Evolutionary conservation across 495 filamentous ascomycete genomes (phyloP), one percentile per base, ranked within the genome.

Genomic region (Xylaria acuta): DNA sequence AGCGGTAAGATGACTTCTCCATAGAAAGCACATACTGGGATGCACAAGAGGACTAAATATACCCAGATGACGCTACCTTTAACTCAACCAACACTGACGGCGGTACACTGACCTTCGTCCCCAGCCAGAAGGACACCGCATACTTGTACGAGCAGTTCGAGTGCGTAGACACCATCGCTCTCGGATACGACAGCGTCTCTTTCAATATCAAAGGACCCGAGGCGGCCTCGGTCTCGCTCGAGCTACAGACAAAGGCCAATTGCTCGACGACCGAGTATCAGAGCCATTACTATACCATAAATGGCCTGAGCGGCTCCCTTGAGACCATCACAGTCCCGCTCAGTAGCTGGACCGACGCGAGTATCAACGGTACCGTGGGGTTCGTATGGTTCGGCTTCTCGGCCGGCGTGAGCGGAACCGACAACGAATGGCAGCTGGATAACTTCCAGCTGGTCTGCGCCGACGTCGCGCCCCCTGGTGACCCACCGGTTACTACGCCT

Each of bases 121-220:
- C 86, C 11, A 85, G 82, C 40, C 71, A 81, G 58, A 69, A 69
- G 12, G 75, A 79, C 3, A 49, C 40, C 16, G 86, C 86, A n/a
- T 90, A 90, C 75, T 87, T 89, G 71, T 90, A 90, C 69, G 87
- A 88, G 69, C 84, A 83, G 14, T 86, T 90, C 67, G 72, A 76
- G 11, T 90, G 88, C 74, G 76, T 86, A 56, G 79, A 82, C 49
- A 82, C 84, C 47, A 74, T 76, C 12, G 81, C 82, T 32, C 76
- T 80, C 36, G 82, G 81, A 12, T 90, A 90, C 76, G 83, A 82
- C 62, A 84, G 83, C 5, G 69, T 91, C 49, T 84, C 85, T 38
- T 90, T 90, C 74, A 84, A 80, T 60, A 78, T 90, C 74, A 85
- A 87, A 76, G 86, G 85, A 1, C 88, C 88, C 1, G 76, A 83